Conservation (phyloP, 305 asterid genomes). For the Plantago coronopus region DNA sequence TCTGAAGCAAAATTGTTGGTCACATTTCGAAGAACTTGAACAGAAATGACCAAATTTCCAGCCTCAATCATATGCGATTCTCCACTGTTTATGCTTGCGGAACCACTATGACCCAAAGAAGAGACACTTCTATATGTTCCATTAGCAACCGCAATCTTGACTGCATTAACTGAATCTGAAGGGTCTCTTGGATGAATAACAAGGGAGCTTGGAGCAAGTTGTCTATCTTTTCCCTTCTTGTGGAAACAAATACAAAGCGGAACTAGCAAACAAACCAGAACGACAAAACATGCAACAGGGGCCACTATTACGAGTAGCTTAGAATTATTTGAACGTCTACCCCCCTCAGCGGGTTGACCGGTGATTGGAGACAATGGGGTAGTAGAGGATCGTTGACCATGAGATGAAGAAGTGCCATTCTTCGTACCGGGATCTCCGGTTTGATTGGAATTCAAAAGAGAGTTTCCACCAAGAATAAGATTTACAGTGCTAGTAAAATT, state of each 20-base stretch:
- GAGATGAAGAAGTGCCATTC: conserved; percentile 15
- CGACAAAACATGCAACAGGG: conserved; percentile 44
- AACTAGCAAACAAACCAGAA: conserved; percentile 41
- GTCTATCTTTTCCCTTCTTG: conserved; percentile 38
- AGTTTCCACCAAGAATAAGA: conserved; percentile 49
- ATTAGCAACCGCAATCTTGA: conserved; percentile 61
- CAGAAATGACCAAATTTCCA: conserved; percentile 65
- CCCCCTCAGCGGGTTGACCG: conserved; percentile 24
- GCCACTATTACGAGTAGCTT: conserved; percentile 45
- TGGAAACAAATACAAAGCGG: conserved; percentile 44
- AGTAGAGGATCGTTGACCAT: conserved; percentile 26
- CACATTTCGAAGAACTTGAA: conserved; percentile 72
- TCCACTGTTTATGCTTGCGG: conserved; percentile 48
- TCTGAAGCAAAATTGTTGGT: conserved; percentile 73
- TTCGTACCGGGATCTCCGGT: conserved; percentile 28
- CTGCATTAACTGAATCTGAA: conserved; percentile 39
- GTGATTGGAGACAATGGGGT: conserved; percentile 24
- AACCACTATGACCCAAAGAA: conserved; percentile 42
- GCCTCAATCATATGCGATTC: conserved; percentile 64
- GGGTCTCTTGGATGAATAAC: conserved; percentile 73
- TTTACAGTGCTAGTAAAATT: conserved; percentile 40
- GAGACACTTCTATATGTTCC: conserved; percentile 38
- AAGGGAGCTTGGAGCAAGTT: conserved; percentile 44
- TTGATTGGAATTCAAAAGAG: conserved; percentile 34
- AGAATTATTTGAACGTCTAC: conserved; percentile 32